These are phyloP conservation scores for Trypanosoma avium DNA, from an alignment of 208 protist genomes.

Conservation along the genomic window DNA sequence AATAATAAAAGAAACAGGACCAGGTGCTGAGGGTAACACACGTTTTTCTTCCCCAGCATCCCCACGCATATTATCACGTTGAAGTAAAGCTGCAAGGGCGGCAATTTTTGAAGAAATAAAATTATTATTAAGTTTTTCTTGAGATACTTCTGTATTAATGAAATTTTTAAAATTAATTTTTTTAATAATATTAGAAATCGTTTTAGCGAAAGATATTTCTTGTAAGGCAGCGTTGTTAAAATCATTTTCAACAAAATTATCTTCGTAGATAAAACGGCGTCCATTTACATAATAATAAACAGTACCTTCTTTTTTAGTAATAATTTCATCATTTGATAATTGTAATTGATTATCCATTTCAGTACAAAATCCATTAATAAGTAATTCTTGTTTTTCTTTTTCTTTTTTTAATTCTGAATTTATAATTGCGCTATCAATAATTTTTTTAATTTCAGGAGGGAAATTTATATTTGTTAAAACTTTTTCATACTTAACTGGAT, in stretches of 20 bases:
- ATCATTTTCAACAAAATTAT: constrained; percentile 38
- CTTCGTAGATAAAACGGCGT: constrained; percentile 38
- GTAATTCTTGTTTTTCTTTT: not conserved
- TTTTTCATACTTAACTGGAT: constrained; percentile 11
- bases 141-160: constrained; percentile 21
- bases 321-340: not conserved
- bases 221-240: constrained; percentile 27
- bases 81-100: constrained; percentile 22
- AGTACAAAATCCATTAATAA: constrained; percentile 17
- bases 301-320: not conserved
- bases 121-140: constrained; percentile 31
- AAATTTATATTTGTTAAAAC: constrained; percentile 8
- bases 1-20: constrained; percentile 3
- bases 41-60: constrained; percentile 16
- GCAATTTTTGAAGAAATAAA: constrained; percentile 49
- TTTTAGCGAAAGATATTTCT: constrained; percentile 24
- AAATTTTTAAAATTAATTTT: constrained; percentile 38
- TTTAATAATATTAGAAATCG: constrained; percentile 26
- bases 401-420: not conserved
- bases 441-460: constrained; percentile 3
- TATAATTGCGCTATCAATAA: not conserved
- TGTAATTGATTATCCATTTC: not conserved
- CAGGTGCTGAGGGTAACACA: not conserved
- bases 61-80: constrained; percentile 3
- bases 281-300: constrained; percentile 47